These are phyloP conservation scores for Phytophthora pinifolia DNA, from an alignment of 352 stramenopile species.

Conservation along the genomic window DNA sequence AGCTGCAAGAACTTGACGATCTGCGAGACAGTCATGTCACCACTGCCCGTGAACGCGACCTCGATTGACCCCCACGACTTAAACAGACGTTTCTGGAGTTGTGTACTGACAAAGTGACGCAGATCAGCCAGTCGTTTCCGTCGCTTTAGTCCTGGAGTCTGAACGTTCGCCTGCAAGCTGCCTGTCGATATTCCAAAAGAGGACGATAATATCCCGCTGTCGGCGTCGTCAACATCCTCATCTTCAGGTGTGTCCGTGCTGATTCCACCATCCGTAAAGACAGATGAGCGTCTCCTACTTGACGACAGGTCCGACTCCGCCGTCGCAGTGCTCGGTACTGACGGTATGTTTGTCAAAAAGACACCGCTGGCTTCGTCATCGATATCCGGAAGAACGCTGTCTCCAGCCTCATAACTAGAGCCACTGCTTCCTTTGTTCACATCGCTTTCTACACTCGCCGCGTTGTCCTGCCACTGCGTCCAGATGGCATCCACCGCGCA, in stretches of 20 bases:
- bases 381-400: constrained; percentile 9
- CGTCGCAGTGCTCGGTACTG: constrained; percentile 7
- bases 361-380: constrained; percentile 14
- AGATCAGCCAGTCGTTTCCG: constrained; percentile 60
- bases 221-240: constrained; percentile 27
- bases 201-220: constrained; percentile 5
- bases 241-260: constrained; percentile 16
- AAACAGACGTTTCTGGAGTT: constrained; percentile 68
- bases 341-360: constrained; percentile 35
- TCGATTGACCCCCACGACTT: constrained; percentile 76
- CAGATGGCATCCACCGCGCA: constrained; percentile 58
- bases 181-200: constrained; percentile 9
- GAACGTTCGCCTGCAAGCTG: constrained; percentile 13
- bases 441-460: not conserved
- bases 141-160: constrained; percentile 49
- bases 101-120: constrained; percentile 60
- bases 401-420: not conserved
- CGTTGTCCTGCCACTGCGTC: constrained; percentile 45
- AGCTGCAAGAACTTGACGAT: constrained; percentile 74
- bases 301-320: not conserved
- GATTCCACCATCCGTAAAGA: constrained; percentile 1
- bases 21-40: constrained; percentile 61
- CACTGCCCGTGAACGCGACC: constrained; percentile 61
- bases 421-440: constrained; percentile 1
- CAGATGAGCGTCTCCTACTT: constrained; percentile 4